phyloP scores from a whole-genome alignment of 805 yeast species.

The Teunomyces aglyptinius region DNA sequence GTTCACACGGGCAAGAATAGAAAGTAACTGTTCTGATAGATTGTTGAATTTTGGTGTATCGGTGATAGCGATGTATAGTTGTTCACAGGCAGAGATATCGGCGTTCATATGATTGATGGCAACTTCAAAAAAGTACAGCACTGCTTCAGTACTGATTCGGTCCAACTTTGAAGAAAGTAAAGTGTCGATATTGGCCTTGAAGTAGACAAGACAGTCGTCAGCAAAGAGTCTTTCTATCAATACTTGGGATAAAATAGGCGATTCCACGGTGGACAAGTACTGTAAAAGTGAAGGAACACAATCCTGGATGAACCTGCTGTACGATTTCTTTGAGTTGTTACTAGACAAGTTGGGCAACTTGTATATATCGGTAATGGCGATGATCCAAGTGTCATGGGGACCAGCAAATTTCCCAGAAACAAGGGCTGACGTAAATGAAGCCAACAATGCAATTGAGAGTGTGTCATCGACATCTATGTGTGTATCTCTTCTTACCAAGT shows the following conservation, averaged over 20 bases:
- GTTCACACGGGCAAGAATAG: constrained; percentile 47
- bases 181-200: constrained; percentile 29
- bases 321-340: constrained; percentile 29
- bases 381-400: constrained; percentile 20
- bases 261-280: not conserved
- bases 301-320: constrained; percentile 25
- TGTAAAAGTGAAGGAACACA: constrained; percentile 6
- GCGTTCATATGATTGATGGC: constrained; percentile 29
- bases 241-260: not conserved
- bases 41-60: constrained; percentile 28
- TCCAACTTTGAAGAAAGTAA: constrained; percentile 21
- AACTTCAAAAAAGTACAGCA: constrained; percentile 20
- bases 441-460: constrained; percentile 24
- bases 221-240: constrained; percentile 13
- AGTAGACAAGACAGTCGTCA: constrained; percentile 11
- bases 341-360: constrained; percentile 22
- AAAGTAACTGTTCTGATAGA: constrained; percentile 43
- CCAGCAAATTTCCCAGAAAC: constrained; percentile 4
- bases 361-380: constrained; percentile 20
- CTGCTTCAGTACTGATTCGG: constrained; percentile 11
- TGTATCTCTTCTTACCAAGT: constrained; percentile 19
- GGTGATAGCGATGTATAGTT: constrained; percentile 44
- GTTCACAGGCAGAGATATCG: constrained; percentile 44
- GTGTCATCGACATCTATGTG: constrained; percentile 35
- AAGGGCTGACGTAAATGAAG: constrained; percentile 4